These are phyloP conservation scores for Ceratopteris richardii DNA, from an alignment of 75 land plant genomes.

Conservation along the genomic window DNA sequence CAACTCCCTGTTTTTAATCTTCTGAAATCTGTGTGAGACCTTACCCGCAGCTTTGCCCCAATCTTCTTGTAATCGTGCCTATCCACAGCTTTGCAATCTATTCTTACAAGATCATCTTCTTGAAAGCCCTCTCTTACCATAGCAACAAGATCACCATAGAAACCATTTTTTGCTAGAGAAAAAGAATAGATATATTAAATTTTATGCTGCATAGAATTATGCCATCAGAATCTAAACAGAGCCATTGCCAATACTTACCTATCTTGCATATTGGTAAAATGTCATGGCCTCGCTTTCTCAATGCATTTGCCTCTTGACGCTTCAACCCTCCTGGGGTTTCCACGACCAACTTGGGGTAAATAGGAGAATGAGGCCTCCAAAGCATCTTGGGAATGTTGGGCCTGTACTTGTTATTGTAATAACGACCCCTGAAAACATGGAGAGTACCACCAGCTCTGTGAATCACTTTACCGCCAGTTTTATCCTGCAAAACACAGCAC, in stretches of 20 bases:
- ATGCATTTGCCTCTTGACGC: constrained; percentile 42
- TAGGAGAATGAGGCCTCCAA: constrained; percentile 78
- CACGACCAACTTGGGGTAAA: constrained; percentile 68
- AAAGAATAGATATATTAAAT: not conserved
- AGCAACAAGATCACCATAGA: constrained; percentile 44
- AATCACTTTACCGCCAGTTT: constrained; percentile 74
- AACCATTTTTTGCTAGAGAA: constrained; percentile 44
- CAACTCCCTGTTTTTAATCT: too few relatives aligned
- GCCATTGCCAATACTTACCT: constrained; percentile 45
- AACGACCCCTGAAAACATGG: constrained; percentile 71
- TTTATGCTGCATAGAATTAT: too few relatives aligned
- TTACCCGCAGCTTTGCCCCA: constrained; percentile 68
- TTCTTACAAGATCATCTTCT: constrained; percentile 50
- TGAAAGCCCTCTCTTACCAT: constrained; percentile 72
- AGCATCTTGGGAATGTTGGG: constrained; percentile 66
- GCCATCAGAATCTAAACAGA: too few relatives aligned
- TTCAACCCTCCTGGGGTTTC: constrained; percentile 67
- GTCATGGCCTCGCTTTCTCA: constrained; percentile 43
- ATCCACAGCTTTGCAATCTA: constrained; percentile 66
- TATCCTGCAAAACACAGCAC: constrained; percentile 38
- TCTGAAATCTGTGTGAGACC: not conserved
- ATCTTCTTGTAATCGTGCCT: constrained; percentile 70
- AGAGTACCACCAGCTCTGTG: constrained; percentile 55
- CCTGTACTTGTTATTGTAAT: constrained; percentile 44
- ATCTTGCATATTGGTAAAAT: constrained; percentile 55